phyloP scores from a whole-genome alignment of 2,329 filamentous ascomycete genomes.

The Colletotrichum theobromicola region DNA sequence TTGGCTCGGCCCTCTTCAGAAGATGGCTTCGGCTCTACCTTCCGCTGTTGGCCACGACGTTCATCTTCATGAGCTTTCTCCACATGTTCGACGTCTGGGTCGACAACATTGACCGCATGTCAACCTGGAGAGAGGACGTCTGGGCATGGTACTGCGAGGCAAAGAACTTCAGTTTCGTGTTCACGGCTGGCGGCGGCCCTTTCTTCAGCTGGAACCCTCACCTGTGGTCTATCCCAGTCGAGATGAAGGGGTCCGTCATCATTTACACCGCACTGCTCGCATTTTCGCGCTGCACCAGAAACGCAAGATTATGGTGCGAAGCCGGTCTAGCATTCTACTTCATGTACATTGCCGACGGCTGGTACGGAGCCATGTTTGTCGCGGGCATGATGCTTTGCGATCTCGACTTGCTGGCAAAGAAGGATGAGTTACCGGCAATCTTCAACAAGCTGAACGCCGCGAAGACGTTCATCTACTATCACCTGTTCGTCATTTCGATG shows the following conservation, averaged over 20 bases:
- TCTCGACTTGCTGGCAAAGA: slow-evolving; percentile 43
- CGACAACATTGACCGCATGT: slow-evolving; percentile 39
- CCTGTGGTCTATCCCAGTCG: slow-evolving; percentile 68
- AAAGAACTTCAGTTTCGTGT: slow-evolving; percentile 41
- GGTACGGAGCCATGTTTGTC: slow-evolving; percentile 40
- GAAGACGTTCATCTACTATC: slow-evolving; percentile 54
- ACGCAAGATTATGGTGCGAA: slow-evolving; percentile 35
- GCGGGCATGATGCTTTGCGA: slow-evolving; percentile 36
- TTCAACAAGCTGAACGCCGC: slow-evolving; percentile 49
- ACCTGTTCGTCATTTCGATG: slow-evolving; percentile 38
- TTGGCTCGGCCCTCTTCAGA: slow-evolving; percentile 53
- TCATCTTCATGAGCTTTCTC: slow-evolving; percentile 47
- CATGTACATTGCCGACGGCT: slow-evolving; percentile 37
- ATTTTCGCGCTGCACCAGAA: slow-evolving; percentile 37
- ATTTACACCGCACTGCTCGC: slow-evolving; percentile 59
- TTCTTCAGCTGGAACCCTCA: slow-evolving; percentile 57
- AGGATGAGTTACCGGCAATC: slow-evolving; percentile 54
- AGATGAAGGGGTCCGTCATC: slow-evolving; percentile 68
- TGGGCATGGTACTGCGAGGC: slow-evolving; percentile 55
- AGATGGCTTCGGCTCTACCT: slow-evolving; percentile 55
- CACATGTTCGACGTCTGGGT: slow-evolving; percentile 39
- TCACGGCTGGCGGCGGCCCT: slow-evolving; percentile 43
- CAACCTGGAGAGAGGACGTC: slow-evolving; percentile 52
- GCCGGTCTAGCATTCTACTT: slow-evolving; percentile 36
- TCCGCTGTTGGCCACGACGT: slow-evolving; percentile 59